Evolutionary conservation across 2,329 filamentous ascomycete species (phyloP), one percentile per base, ranked within the genome.

Genomic region (Diaporthe vaccinii): DNA sequence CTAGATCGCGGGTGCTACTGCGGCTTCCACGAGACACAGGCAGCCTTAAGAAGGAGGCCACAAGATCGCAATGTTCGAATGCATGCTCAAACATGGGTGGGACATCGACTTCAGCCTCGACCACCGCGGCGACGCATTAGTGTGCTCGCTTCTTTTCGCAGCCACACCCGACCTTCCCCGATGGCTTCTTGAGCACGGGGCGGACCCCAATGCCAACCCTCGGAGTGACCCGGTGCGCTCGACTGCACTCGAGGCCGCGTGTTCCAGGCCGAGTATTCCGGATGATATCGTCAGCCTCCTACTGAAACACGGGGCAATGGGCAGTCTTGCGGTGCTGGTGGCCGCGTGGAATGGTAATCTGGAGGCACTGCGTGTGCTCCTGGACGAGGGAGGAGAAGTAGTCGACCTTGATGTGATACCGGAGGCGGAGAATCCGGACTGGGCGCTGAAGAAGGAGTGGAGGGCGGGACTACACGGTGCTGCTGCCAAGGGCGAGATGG

Each of bases 201-300:
- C 61, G 20, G 61, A 65, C 61, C 36, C 61, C 10, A 65, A 65
- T 14, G 36, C 36, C 39, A 65, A 49, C 22, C 25, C 22, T 12
- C 36, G 61, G 3, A 65, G 61, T 14, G 36, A 65, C 36, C 61
- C 61, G 10, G 31, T 65, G 36, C 28, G 61, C 61, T 44, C 36
- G n/a, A 65, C 61, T n/a, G 61, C 61, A 22, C 61, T 65, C 61
- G 61, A 65, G 61, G 61, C 61, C 61, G 61, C 61, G n/a, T 65
- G 61, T 44, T 44, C 61, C 22, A 28, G 22, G 10, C 61, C 10
- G 1, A 39, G 57, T 14, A 31, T 28, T 14, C 61, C 61, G 39
- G 36, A 39, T 28, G 61, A 65, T 25, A 44, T 65, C 22, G 17
- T 65, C 39, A 65, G 61, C 36, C 61, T 65, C 15, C 61, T 65